Conservation (phyloP, 2,329 filamentous ascomycete genomes). For the Byssoonygena ceratinophila region DNA sequence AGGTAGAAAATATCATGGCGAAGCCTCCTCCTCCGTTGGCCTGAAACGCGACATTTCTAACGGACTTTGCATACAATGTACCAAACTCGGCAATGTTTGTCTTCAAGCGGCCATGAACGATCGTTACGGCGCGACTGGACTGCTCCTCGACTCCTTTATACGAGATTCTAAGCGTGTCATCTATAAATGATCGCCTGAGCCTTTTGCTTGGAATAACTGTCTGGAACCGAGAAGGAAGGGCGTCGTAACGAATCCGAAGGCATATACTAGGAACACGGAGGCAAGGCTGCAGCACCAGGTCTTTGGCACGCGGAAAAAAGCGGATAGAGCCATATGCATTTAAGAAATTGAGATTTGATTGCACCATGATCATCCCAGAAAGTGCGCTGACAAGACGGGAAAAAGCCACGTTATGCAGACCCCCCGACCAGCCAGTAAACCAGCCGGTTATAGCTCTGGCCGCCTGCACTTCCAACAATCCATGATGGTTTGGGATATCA, state of each 20-base stretch:
- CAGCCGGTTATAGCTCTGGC: constrained; percentile 26
- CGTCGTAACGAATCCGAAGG: constrained; percentile 22
- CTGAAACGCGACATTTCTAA: constrained; percentile 28
- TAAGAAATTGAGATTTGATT: constrained; percentile 20
- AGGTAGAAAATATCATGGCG: constrained; percentile 30
- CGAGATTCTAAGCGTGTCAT: constrained; percentile 29
- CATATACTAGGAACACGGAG: constrained; percentile 29
- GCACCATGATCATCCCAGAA: constrained; percentile 12
- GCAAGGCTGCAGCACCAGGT: constrained; percentile 24
- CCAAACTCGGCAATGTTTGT: constrained; percentile 22
- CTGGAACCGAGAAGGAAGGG: background rate
- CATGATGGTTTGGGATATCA: background rate
- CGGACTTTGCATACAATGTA: constrained; percentile 22
- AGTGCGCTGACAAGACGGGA: constrained; percentile 29
- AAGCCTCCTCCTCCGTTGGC: constrained; percentile 28
- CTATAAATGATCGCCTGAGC: constrained; percentile 18
- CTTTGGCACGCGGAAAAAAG: constrained; percentile 14
- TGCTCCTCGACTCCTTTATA: constrained; percentile 31
- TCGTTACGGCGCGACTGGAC: constrained; percentile 26
- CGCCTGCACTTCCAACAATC: constrained; percentile 18
- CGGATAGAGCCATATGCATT: constrained; percentile 14
- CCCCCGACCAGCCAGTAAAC: constrained; percentile 19
- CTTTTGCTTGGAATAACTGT: background rate
- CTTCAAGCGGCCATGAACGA: constrained; percentile 29
- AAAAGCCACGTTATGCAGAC: constrained; percentile 23